Base-by-base conservation (phyloP, 495 filamentous ascomycete species). In the Paragyromitra xinjiangensis region DNA sequence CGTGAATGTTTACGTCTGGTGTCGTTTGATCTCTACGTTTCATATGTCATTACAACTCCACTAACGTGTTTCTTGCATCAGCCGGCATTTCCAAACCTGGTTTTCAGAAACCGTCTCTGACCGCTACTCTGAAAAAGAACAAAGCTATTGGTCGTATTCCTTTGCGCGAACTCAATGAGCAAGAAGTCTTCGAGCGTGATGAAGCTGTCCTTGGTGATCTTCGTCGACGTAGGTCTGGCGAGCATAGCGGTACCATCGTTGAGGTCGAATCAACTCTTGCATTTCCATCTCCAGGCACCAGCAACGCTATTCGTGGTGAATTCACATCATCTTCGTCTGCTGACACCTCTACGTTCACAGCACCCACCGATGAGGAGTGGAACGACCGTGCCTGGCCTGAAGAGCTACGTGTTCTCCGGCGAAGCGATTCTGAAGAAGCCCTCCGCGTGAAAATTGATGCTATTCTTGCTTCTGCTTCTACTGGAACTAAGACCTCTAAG, bases 191-290 rank as follows among this genome's bases (percentile, higher is more conserved):
- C 61, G 71, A 79, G 53, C 78, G 81, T 69, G 81, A 82, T 78
- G 81, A 82, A 64, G 81, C 81, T 11, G 73, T 79, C n/a, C 79
- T 82, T 64, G 81, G 81, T 34, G 81, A 82, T 55, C 72, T 82
- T 50, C 77, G 81, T 44, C 78, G 81, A 48, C 72, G 81, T 22
- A 75, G 81, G 44, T 82, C 80, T 39, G 81, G 81, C 24, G 81
- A 82, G 59, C 81, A 82, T 34, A 78, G 72, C 40, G 77, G 69
- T 19, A 39, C 78, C 1, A 45, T 78, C n/a, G 26, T 80, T 34
- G 77, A 82, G 48, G 67, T 77, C 59, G 81, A 82, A 63, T 80
- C 81, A 11, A 55, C 59, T n/a, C 63, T 80, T 64, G 78, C 71
- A 37, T 51, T 78, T 59, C 66, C 77, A 62, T 80, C 77, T 16